These are phyloP conservation scores for Gossypium anomalum DNA, from an alignment of 345 rosid genomes.

Conservation along the genomic window DNA sequence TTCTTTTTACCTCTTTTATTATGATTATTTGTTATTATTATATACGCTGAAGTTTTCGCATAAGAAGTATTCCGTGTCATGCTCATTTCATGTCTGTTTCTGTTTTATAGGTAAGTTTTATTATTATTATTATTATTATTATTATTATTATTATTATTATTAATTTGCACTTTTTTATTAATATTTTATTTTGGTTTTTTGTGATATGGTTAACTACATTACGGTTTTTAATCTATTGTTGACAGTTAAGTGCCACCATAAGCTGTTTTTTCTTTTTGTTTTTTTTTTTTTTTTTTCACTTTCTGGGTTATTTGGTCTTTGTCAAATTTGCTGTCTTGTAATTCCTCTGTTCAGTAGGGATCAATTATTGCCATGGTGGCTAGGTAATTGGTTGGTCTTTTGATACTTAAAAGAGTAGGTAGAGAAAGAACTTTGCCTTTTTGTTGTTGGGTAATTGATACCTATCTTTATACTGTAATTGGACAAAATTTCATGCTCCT, in stretches of 20 bases:
- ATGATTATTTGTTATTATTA: neutral
- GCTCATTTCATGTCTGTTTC: neutral
- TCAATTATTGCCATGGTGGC: constrained; percentile 1
- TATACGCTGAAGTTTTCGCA: neutral
- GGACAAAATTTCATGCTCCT: neutral
- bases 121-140: no score
- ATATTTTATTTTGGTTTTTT: neutral
- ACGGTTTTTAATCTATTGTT: neutral
- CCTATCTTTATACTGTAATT: constrained; percentile 3
- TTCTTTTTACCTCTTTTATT: neutral
- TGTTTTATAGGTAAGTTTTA: neutral
- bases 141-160: no score
- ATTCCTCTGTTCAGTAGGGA: neutral
- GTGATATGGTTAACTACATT: neutral
- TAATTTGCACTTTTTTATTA: neutral
- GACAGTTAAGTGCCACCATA: neutral
- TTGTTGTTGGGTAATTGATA: constrained; percentile 3
- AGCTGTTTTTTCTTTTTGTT: neutral
- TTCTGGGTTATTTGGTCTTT: neutral
- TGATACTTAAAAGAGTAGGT: neutral
- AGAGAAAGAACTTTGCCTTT: neutral
- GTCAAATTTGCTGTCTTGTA: constrained; percentile 1
- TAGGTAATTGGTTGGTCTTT: neutral
- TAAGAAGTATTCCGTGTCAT: neutral
- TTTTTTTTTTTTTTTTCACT: no score